These are phyloP conservation scores for Mucor plumbeus DNA, from an alignment of 371 early-diverging fungal species.

Conservation along the genomic window DNA sequence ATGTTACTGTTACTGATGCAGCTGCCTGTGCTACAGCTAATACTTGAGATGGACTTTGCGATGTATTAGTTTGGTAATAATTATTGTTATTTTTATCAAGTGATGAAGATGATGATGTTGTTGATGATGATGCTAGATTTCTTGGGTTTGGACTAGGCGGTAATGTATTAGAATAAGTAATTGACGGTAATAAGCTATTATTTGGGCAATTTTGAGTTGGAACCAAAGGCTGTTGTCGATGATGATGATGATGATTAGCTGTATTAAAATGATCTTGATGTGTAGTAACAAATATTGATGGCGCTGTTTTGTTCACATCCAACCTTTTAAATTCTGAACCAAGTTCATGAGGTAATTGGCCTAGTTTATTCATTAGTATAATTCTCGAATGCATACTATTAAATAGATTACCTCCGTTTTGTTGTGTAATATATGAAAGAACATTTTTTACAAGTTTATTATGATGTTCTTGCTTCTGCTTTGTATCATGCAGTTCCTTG, in stretches of 20 bases:
- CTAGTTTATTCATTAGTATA: background rate
- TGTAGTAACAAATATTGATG: slow-evolving; percentile 67
- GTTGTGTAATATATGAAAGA: slow-evolving; percentile 59
- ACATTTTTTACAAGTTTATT: slow-evolving; percentile 64
- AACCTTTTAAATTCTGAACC: slow-evolving; percentile 38
- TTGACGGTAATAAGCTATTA: background rate
- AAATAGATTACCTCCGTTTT: slow-evolving; percentile 39
- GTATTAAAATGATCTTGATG: slow-evolving; percentile 24
- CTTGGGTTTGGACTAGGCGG: slow-evolving; percentile 30
- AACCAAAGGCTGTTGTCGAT: slow-evolving; percentile 13
- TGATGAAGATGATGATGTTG: slow-evolving; percentile 23
- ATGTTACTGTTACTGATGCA: slow-evolving; percentile 1
- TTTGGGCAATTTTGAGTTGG: slow-evolving; percentile 8
- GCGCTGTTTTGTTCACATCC: slow-evolving; percentile 35
- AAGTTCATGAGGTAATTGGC: slow-evolving; percentile 45
- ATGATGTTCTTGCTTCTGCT: slow-evolving; percentile 66
- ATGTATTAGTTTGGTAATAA: background rate
- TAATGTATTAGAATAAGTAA: slow-evolving; percentile 8
- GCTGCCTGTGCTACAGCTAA: slow-evolving; percentile 7
- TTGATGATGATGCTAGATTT: slow-evolving; percentile 30
- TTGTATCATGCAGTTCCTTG: slow-evolving; percentile 75
- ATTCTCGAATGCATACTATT: too few species aligned
- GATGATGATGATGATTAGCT: background rate
- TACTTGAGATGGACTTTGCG: background rate
- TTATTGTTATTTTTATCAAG: slow-evolving; percentile 4